These are phyloP conservation scores for Aspergillus sp. DNA, from an alignment of 2,329 filamentous ascomycete species.

Conservation along the genomic window DNA sequence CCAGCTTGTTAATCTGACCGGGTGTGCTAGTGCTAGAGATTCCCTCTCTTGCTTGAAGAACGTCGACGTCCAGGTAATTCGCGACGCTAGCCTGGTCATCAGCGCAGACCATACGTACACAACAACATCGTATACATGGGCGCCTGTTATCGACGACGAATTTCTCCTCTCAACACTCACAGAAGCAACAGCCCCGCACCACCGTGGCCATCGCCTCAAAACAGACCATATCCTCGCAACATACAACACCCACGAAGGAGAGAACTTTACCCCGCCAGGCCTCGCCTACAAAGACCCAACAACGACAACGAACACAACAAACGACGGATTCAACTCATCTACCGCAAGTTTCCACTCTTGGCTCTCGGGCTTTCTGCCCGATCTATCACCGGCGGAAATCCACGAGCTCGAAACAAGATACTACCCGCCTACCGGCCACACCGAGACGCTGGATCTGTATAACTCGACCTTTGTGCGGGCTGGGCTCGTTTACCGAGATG, in stretches of 20 bases:
- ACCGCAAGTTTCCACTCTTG: constrained; percentile 52
- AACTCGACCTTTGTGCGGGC: constrained; percentile 55
- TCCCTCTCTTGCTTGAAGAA: constrained; percentile 57
- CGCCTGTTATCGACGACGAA: constrained; percentile 58
- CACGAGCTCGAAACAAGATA: constrained; percentile 47
- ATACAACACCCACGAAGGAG: constrained; percentile 64
- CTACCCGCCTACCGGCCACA: constrained; percentile 45
- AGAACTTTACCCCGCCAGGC: constrained; percentile 59
- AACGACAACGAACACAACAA: constrained; percentile 15
- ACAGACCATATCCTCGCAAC: constrained; percentile 52
- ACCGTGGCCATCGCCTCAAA: constrained; percentile 38
- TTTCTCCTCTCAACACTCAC: constrained; percentile 55
- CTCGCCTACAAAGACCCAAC: constrained; percentile 34
- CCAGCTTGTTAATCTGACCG: constrained; percentile 47
- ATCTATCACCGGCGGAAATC: constrained; percentile 43
- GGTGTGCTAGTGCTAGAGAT: constrained; percentile 45
- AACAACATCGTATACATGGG: constrained; percentile 60
- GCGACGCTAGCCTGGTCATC: constrained; percentile 53
- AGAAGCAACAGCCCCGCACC: constrained; percentile 33
- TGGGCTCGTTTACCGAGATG: constrained; percentile 59
- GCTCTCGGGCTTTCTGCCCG: constrained; percentile 56
- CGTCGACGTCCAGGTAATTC: constrained; percentile 53
- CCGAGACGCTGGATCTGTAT: constrained; percentile 51
- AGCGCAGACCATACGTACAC: constrained; percentile 53
- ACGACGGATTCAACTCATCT: constrained; percentile 52